Conservation (phyloP, 345 rosid genomes). For the Microcos paniculata region DNA sequence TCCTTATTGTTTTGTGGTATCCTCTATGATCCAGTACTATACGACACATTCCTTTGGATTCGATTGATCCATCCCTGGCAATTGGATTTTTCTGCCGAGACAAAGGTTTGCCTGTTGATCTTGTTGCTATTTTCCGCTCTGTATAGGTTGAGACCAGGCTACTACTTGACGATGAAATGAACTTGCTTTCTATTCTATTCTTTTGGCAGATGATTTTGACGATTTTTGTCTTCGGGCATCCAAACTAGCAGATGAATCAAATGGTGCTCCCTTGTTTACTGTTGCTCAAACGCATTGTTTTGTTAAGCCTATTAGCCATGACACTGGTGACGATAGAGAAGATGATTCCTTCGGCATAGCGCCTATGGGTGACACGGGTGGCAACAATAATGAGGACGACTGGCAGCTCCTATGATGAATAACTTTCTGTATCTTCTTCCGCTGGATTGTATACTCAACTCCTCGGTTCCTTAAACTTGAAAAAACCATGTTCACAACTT, state of each 20-base stretch:
- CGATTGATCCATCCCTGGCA: constrained; percentile 87
- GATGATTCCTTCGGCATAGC: constrained; percentile 28
- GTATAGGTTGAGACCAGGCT: background rate
- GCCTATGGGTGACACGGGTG: constrained; percentile 26
- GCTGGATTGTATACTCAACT: background rate
- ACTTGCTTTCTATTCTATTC: background rate
- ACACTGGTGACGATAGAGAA: constrained; percentile 16
- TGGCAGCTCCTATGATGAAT: constrained; percentile 60
- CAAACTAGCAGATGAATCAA: constrained; percentile 69
- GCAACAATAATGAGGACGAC: constrained; percentile 45
- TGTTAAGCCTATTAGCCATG: constrained; percentile 24
- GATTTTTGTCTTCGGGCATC: constrained; percentile 73
- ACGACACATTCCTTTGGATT: constrained; percentile 64
- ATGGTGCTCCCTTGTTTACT: constrained; percentile 86
- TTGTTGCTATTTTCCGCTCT: background rate
- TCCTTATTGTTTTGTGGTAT: background rate
- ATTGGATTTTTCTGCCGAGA: constrained; percentile 86
- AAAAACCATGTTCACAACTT: background rate
- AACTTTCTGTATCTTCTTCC: background rate
- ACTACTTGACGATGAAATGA: background rate
- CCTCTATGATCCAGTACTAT: constrained; percentile 39
- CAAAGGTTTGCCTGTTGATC: constrained; percentile 52
- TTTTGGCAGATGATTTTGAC: constrained; percentile 67
- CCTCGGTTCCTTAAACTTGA: background rate
- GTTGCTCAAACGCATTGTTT: constrained; percentile 32